Evolutionary conservation across 805 yeast species (phyloP).

Genomic region (Sugiyamaella marilandica): DNA sequence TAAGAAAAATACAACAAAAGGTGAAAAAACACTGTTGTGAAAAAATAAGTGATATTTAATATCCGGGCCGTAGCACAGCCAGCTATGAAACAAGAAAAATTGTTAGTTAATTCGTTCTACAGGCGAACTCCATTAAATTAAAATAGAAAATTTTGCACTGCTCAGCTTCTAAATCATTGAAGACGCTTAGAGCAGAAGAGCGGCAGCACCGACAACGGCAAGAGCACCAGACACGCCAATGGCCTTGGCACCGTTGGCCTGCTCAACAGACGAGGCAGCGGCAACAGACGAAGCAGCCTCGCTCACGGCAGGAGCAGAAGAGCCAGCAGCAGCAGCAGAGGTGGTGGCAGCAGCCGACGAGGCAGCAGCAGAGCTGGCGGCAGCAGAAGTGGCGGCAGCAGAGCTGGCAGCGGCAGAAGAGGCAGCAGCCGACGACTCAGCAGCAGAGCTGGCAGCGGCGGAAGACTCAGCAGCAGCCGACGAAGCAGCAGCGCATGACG

Average conservation of each 20-base stretch:
- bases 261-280: slow-evolving; percentile 12
- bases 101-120: too few relatives aligned
- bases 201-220: slow-evolving; percentile 23
- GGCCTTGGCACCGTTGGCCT: slow-evolving; percentile 18
- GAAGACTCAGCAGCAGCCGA: slow-evolving; percentile 5
- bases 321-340: slow-evolving; percentile 12
- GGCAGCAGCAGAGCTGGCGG: slow-evolving; percentile 13
- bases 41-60: too few relatives aligned
- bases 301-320: slow-evolving; percentile 5
- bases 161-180: not conserved
- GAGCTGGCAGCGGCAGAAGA: slow-evolving; percentile 10
- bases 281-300: slow-evolving; percentile 1
- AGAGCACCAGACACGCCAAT: slow-evolving; percentile 18
- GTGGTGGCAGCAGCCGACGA: slow-evolving; percentile 16
- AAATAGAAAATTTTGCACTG: not conserved
- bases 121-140: not conserved
- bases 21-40: too few relatives aligned
- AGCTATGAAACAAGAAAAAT: too few relatives aligned
- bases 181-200: slow-evolving; percentile 11
- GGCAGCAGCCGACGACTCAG: slow-evolving; percentile 9
- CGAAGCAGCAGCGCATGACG: slow-evolving; percentile 1
- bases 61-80: too few relatives aligned
- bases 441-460: slow-evolving; percentile 14
- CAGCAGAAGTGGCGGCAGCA: slow-evolving; percentile 14
- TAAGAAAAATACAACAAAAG: too few relatives aligned